phyloP scores from a whole-genome alignment of 2,329 filamentous ascomycete genomes.

The Escovopsis sp. region DNA sequence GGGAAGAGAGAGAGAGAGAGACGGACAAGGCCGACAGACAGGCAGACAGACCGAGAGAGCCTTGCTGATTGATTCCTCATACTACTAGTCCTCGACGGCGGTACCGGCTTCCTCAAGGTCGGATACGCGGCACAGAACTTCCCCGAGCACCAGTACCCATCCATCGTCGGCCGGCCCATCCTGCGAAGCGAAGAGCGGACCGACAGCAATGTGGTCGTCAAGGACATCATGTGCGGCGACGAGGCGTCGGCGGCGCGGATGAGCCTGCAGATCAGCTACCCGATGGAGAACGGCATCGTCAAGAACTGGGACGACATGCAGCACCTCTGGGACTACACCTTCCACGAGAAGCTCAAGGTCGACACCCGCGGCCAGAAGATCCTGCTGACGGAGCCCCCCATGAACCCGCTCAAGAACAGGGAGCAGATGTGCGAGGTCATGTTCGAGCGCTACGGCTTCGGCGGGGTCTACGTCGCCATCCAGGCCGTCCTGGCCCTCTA shows the following conservation, averaged over 20 bases:
- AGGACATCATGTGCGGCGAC: slow-evolving; percentile 99
- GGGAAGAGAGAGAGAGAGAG: too few species aligned
- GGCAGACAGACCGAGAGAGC: too few species aligned
- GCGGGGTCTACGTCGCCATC: slow-evolving; percentile 94
- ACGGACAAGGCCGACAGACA: slow-evolving; percentile 3
- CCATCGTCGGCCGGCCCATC: slow-evolving; percentile 95
- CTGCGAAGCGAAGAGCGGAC: slow-evolving; percentile 83
- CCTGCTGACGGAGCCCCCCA: slow-evolving; percentile 87
- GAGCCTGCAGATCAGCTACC: slow-evolving; percentile 97
- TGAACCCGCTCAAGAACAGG: slow-evolving; percentile 94
- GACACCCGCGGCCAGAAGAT: slow-evolving; percentile 91
- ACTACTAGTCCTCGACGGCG: slow-evolving; percentile 83
- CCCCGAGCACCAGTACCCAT: slow-evolving; percentile 95
- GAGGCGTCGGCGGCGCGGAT: slow-evolving; percentile 90
- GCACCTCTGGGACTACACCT: slow-evolving; percentile 98
- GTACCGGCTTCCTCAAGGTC: slow-evolving; percentile 98
- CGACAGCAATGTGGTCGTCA: slow-evolving; percentile 51
- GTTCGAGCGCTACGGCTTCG: slow-evolving; percentile 95
- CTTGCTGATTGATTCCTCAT: background rate
- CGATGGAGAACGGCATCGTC: slow-evolving; percentile 99
- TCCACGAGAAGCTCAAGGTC: slow-evolving; percentile 91
- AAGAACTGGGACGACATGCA: slow-evolving; percentile 99
- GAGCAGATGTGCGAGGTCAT: slow-evolving; percentile 99
- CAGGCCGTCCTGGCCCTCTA: slow-evolving; percentile 94
- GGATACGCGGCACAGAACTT: slow-evolving; percentile 99